Evolutionary conservation across 2,329 filamentous ascomycete genomes (phyloP).

Genomic region (Fusarium hainanense): DNA sequence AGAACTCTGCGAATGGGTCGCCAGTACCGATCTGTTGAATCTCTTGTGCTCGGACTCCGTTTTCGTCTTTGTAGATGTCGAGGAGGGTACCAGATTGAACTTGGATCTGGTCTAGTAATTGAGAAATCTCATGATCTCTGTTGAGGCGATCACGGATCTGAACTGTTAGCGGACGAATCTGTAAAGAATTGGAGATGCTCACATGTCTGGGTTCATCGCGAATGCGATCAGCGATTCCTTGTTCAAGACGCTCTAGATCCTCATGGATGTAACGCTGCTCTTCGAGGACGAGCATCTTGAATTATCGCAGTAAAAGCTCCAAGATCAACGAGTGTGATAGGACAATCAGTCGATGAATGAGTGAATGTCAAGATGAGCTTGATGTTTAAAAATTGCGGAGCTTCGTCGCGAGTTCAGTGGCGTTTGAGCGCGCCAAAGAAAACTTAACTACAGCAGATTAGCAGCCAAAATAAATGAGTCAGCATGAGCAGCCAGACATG

Average conservation of each 20-base stretch:
- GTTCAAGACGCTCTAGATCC: conserved; percentile 95
- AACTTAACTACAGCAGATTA: neutral
- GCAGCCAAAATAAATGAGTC: neutral
- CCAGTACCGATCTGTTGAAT: conserved; percentile 85
- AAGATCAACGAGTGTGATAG: neutral
- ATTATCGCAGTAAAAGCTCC: accelerated
- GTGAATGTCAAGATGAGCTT: conserved; percentile 27
- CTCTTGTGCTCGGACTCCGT: conserved; percentile 78
- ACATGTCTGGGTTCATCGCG: conserved; percentile 90
- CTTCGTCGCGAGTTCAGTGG: conserved; percentile 45
- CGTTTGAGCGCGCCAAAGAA: conserved; percentile 29
- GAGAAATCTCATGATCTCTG: conserved; percentile 90
- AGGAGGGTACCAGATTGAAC: conserved; percentile 84
- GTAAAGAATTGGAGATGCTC: conserved; percentile 50
- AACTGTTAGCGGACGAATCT: conserved; percentile 31
- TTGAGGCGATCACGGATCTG: conserved; percentile 90
- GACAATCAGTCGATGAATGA: neutral
- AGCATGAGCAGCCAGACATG: neutral
- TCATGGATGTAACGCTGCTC: conserved; percentile 95
- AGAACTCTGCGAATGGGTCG: conserved; percentile 91
- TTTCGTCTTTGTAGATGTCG: conserved; percentile 84
- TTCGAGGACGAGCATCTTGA: conserved; percentile 84
- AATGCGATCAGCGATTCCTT: conserved; percentile 90
- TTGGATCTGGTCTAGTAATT: conserved; percentile 88
- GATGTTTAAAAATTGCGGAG: conserved; percentile 45